Evolutionary conservation across 2,329 filamentous ascomycete genomes (phyloP), one percentile per base, ranked within the genome.

Genomic region (Conoideocrella luteorostrata): DNA sequence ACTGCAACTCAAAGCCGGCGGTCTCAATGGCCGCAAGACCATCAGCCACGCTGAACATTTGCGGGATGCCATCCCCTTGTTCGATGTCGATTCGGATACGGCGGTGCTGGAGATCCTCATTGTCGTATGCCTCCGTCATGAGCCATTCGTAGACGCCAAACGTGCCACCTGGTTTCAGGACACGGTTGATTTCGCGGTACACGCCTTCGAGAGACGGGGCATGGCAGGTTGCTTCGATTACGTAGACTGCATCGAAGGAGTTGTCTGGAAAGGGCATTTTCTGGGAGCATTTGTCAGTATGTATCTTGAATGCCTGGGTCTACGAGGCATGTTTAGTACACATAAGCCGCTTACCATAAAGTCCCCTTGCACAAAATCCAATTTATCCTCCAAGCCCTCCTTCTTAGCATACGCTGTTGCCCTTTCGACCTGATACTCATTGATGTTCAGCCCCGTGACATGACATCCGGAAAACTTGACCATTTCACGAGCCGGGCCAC

Each of bases 81-180:
- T 96, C 90, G 52, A 96, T 95, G 52, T 84, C 88, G 13, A 95
- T 79, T 47, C 90, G 86, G 59, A 95, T 91, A 58, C 84, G 79
- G 50, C 88, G 84, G 71, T 95, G 90, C 56, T 82, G 75, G 2
- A 84, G 67, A 73, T 95, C 86, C 49, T 83, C 72, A 62, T 93
- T 89, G 71, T 95, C 84, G 68, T 94, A 96, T n/a, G 82, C 72
- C 50, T 95, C 88, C 11, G 88, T 95, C 90, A 96, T 95, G 57
- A 95, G 74, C 90, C 90, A 95, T 67, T 96, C 90, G 69, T 95
- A 95, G 41, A 95, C 89, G 58, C 89, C 90, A 57, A 96, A 96
- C 43, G 86, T 75, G 62, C 89, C 89, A 47, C 90, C 90, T n/a
- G 90, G 90, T 77, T 95, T 96, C 47, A 96, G 73, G 23, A 95